Percentiles rank a stretch among this genome's conserved stretches.
Conservation (phyloP, 2,329 filamentous ascomycete genomes). For the Ilyonectria mors-panacis region DNA sequence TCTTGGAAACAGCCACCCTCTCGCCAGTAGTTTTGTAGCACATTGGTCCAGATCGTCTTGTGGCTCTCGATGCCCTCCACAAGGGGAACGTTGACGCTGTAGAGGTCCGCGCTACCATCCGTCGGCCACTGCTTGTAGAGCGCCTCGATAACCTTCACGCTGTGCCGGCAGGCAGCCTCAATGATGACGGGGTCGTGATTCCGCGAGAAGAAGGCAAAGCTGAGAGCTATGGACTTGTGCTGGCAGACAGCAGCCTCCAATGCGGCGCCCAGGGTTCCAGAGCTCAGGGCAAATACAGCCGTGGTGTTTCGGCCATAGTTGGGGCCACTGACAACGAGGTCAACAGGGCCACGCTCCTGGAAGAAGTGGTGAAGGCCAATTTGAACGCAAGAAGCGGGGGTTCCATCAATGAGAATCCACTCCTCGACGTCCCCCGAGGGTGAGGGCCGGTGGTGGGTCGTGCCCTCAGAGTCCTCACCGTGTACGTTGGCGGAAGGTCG, state of each 20-base stretch:
- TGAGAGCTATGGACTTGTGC: conserved; percentile 82
- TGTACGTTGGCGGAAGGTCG: conserved; percentile 66
- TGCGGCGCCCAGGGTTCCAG: conserved; percentile 83
- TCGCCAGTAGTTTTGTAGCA: conserved; percentile 93
- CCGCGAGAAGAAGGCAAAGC: conserved; percentile 89
- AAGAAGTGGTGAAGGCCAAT: conserved; percentile 88
- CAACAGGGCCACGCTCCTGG: conserved; percentile 77
- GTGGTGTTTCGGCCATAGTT: conserved; percentile 90
- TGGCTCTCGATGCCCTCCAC: conserved; percentile 79
- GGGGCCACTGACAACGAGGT: conserved; percentile 84
- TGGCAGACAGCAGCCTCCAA: conserved; percentile 83
- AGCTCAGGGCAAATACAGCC: conserved; percentile 83
- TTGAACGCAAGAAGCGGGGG: conserved; percentile 85
- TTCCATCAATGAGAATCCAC: conserved; percentile 87
- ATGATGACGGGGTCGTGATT: conserved; percentile 90
- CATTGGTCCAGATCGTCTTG: conserved; percentile 85
- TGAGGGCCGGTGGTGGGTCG: conserved; percentile 71
- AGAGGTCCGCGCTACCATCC: conserved; percentile 81
- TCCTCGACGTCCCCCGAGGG: conserved; percentile 75
- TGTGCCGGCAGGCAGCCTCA: conserved; percentile 80
- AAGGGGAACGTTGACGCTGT: conserved; percentile 91
- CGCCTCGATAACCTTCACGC: conserved; percentile 83
- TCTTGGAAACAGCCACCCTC: conserved; percentile 90
- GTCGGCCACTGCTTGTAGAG: conserved; percentile 81
- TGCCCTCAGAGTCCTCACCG: conserved; percentile 70